A percentile compares a stretch with the other conserved stretches of the same genome.
phyloP scores from a whole-genome alignment of 768 basidiomycete genomes.

The Pisolithus tinctorius region DNA sequence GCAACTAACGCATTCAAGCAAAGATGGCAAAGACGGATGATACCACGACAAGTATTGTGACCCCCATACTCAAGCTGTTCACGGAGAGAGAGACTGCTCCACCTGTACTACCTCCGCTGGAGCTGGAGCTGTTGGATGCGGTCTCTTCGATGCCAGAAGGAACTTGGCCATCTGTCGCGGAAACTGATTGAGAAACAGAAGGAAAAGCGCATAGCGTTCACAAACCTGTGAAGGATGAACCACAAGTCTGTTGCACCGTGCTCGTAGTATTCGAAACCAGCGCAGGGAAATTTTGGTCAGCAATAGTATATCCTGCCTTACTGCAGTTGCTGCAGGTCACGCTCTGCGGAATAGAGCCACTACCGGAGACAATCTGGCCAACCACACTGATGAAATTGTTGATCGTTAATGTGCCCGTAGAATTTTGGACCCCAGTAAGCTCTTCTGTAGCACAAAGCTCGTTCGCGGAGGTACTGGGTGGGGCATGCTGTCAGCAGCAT shows the following conservation, averaged over 20 bases:
- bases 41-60: constrained; percentile 25
- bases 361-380: constrained; percentile 5
- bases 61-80: constrained; percentile 17
- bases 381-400: constrained; percentile 12
- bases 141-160: constrained; percentile 21
- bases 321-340: constrained; percentile 48
- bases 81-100: constrained; percentile 17
- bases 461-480: constrained; percentile 27
- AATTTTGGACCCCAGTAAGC: constrained; percentile 44
- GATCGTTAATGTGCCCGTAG: constrained; percentile 16
- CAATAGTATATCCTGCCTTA: constrained; percentile 45
- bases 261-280: constrained; percentile 24
- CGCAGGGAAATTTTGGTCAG: constrained; percentile 30
- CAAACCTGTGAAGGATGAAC: constrained; percentile 48
- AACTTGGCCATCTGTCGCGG: constrained; percentile 23
- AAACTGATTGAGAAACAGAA: background rate
- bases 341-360: constrained; percentile 25
- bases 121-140: constrained; percentile 16
- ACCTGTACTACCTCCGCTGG: constrained; percentile 10
- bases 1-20: constrained; percentile 15
- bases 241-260: constrained; percentile 33
- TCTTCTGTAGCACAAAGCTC: constrained; percentile 53
- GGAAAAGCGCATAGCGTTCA: background rate
- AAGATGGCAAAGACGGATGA: constrained; percentile 31
- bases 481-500: background rate